Percentiles rank a stretch among this genome's conserved stretches.
phyloP scores from a whole-genome alignment of 2,329 filamentous ascomycete genomes.

The Ilyonectria sp. region DNA sequence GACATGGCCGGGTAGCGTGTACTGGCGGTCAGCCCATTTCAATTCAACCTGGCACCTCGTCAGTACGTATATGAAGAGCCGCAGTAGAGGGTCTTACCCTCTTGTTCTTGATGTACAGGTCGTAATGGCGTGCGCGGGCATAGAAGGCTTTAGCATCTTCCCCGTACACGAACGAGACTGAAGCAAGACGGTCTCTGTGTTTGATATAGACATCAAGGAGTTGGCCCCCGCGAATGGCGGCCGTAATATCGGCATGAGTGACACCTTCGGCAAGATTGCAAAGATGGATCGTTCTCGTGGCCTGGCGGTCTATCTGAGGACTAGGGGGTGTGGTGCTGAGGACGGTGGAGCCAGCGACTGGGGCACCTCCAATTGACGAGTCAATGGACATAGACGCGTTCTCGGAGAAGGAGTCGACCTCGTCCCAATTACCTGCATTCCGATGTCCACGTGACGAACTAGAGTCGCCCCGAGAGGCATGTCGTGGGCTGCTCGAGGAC shows the following conservation, averaged over 20 bases:
- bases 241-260: conserved; percentile 76
- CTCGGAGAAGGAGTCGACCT: neutral
- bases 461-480: neutral
- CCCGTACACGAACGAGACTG: conserved; percentile 79
- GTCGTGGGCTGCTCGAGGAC: neutral
- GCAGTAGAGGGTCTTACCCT: conserved; percentile 65
- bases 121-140: conserved; percentile 73
- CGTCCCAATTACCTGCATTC: neutral
- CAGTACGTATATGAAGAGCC: neutral
- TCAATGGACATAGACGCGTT: conserved; percentile 1
- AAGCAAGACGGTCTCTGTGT: conserved; percentile 70
- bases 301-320: conserved; percentile 52
- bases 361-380: conserved; percentile 1
- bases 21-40: conserved; percentile 81
- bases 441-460: neutral
- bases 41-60: conserved; percentile 71
- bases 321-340: neutral
- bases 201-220: conserved; percentile 79
- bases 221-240: conserved; percentile 77
- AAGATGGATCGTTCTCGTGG: conserved; percentile 73
- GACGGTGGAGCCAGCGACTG: neutral
- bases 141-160: conserved; percentile 76
- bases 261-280: conserved; percentile 73
- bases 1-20: conserved; percentile 74
- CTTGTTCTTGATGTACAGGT: conserved; percentile 78